Evolutionary conservation across 768 basidiomycete genomes (phyloP), one percentile per base, ranked within the genome.

Genomic region (Mycena amicta): DNA sequence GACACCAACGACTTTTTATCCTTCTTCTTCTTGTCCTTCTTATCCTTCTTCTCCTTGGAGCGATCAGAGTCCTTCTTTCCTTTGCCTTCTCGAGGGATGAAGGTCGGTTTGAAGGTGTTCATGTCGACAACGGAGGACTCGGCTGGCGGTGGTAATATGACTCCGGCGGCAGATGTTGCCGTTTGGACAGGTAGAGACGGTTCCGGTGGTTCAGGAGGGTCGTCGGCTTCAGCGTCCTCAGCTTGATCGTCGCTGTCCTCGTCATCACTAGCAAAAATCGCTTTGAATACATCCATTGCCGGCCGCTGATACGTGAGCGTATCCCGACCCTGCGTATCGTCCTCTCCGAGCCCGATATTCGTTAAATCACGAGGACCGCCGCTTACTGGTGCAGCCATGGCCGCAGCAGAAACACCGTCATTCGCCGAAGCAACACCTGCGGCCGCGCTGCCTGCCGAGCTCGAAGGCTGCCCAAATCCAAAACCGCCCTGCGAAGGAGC

Each of bases 231-330:
- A 15, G 71, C 66, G 53, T 63, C 68, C 12, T 75, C 76, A 1
- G 78, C 81, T 3, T 93, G 92, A 2, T 87, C 87, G 8, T 87
- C 90, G 18, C 86, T 88, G 31, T 92, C 91, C 66, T 96, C 94
- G 45, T 93, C 92, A 59, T 93, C 93, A 72, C 92, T 94, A 12
- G 94, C 95, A 70, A 99, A 99, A 59, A 99, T 98, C 3, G 96
- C 95, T 70, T 96, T 97, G 80, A 98, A 99, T 43, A 98, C 86
- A 67, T 94, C 90, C 82, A 94, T 92, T 5, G 87, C 77, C 2
- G 97, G 96, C 37, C 90, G 83, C 65, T 91, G 80, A 71, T 98
- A 95, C 0, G 91, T 95, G 62, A 98, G 77, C 5, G 87, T 94
- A 67, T 95, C 94, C 33, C 82, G 74, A 0, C 94, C 95, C 69